Percentiles rank a stretch among this genome's conserved stretches.
These are phyloP conservation scores for Baeospora myosura DNA, from an alignment of 1,284 basidiomycete species.

Conservation along the genomic window DNA sequence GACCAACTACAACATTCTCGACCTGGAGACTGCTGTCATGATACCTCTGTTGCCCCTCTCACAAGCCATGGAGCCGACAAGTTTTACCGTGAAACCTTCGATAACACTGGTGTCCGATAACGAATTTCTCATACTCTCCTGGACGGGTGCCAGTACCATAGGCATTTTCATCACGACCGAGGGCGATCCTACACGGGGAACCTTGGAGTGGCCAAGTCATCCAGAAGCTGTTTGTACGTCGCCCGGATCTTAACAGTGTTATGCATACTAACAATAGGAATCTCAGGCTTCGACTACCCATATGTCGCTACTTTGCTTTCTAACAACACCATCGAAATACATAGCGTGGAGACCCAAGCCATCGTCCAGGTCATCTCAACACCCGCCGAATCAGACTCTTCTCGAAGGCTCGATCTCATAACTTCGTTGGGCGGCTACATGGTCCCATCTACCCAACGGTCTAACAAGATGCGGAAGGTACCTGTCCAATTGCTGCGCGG, in stretches of 20 bases:
- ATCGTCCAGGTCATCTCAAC: slow-evolving; percentile 67
- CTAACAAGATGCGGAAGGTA: slow-evolving; percentile 46
- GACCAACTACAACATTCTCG: slow-evolving; percentile 68
- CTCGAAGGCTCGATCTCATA: slow-evolving; percentile 34
- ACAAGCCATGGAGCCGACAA: slow-evolving; percentile 40
- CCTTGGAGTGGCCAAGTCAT: slow-evolving; percentile 77
- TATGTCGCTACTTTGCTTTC: slow-evolving; percentile 73
- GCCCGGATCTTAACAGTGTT: background rate
- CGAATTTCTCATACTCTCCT: slow-evolving; percentile 77
- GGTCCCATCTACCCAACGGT: slow-evolving; percentile 53
- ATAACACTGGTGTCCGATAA: slow-evolving; percentile 68
- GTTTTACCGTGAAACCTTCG: slow-evolving; percentile 51
- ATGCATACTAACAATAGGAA: slow-evolving; percentile 1
- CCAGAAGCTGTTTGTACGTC: slow-evolving; percentile 71
- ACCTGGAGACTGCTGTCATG: slow-evolving; percentile 62
- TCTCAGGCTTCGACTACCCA: slow-evolving; percentile 72
- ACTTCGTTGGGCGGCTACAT: slow-evolving; percentile 48
- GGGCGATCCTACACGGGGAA: slow-evolving; percentile 85
- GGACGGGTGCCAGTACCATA: slow-evolving; percentile 69
- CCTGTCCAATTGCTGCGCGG: slow-evolving; percentile 28
- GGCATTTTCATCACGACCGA: slow-evolving; percentile 80
- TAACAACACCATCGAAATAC: slow-evolving; percentile 74
- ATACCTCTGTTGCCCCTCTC: slow-evolving; percentile 72
- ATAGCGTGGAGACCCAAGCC: slow-evolving; percentile 69
- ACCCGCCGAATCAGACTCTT: slow-evolving; percentile 27